Evolutionary conservation across 1,139 yeast genomes (phyloP), one percentile per base, ranked within the genome.

Genomic region (Eremothecium cymbalariae): DNA sequence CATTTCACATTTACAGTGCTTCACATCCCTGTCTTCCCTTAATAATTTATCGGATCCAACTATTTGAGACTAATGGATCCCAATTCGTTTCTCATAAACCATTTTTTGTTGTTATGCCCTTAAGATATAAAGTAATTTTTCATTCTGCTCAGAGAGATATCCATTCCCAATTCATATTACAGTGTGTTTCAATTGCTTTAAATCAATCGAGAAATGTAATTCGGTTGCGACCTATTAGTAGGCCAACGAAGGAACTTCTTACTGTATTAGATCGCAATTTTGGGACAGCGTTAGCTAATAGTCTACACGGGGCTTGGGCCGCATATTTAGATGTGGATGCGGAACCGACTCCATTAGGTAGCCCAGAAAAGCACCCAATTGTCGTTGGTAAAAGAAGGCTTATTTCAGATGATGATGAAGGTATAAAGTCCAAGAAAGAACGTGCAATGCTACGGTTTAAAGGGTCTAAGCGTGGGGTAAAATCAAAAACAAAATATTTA

Each of bases 241-340:
- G 15, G 8, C 15, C 30, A 9, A 7, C 9, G 11, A 27, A 17
- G 21, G 30, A 17, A 16, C 9, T 14, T 8, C 21, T 27, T 5
- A 27, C 19, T n/a, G 21, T 16, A 9, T 4, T 15, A 14, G 12
- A 27, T 14, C 15, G n/a, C 9, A n/a, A 13, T 8, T 27, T n/a
- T 8, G 30, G 30, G 11, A 9, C 30, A 4, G 15, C 21, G 4
- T 6, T 17, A 3, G 46, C 59, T 7, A 48, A 51, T 25, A 63
- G 75, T 2, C 50, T 77, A 8, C 68, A 72, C 38, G 88, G 88
- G 4, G 67, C 72, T 4, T 82, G 93, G 93, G 54, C 72, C 0
- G 70, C 76, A 0, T 82, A 80, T 53, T 86, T 90, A 0, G 75
- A 76, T 46, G 74, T 73, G 1, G 59, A 64, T 1, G 72, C 74